These are phyloP conservation scores for Orobanche coerulescens DNA, from an alignment of 257 asterid species.

Conservation along the genomic window DNA sequence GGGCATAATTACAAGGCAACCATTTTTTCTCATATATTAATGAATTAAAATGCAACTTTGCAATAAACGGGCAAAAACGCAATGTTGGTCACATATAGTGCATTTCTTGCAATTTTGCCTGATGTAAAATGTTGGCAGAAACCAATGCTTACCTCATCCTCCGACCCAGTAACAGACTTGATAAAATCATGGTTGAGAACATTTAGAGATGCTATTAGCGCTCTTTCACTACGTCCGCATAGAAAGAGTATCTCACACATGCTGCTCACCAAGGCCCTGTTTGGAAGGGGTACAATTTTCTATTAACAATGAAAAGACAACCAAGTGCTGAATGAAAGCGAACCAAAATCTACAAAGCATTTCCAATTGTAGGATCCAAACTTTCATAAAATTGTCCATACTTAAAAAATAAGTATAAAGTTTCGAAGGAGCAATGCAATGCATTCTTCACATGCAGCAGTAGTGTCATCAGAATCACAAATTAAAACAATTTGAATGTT, in stretches of 20 bases:
- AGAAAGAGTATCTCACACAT: slow-evolving; percentile 91
- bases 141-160: slow-evolving; percentile 55
- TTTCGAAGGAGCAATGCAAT: background rate
- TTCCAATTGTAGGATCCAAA: background rate
- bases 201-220: slow-evolving; percentile 59
- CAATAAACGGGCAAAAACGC: no score
- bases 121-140: background rate
- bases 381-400: background rate
- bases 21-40: no score
- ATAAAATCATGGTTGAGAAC: slow-evolving; percentile 31
- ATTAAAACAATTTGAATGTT: background rate
- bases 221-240: slow-evolving; percentile 70
- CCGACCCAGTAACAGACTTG: slow-evolving; percentile 35
- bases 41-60: no score
- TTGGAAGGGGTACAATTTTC: slow-evolving; percentile 16
- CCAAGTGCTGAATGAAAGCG: background rate
- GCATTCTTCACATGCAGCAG: slow-evolving; percentile 4
- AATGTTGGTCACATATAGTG: no score
- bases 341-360: slow-evolving; percentile 1
- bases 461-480: slow-evolving; percentile 1
- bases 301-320: slow-evolving; percentile 16
- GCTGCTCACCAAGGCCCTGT: slow-evolving; percentile 87
- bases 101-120: no score
- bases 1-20: no score
- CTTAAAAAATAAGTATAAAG: slow-evolving; percentile 5